Conservation (phyloP, 2,329 filamentous ascomycete species). For the Aspergillus hortae region DNA sequence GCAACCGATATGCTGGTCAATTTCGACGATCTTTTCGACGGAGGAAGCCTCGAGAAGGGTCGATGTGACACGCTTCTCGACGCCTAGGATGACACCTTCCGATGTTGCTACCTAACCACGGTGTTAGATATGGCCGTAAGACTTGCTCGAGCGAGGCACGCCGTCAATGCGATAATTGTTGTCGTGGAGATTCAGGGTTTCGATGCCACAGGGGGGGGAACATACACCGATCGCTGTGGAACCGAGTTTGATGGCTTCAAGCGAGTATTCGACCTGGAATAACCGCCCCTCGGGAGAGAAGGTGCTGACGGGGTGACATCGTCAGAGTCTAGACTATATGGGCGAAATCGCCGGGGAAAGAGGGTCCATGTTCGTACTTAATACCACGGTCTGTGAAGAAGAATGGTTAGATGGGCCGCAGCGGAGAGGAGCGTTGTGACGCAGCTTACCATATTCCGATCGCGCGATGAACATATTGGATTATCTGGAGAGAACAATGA, state of each 20-base stretch:
- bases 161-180: neutral
- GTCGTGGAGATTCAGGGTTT: neutral
- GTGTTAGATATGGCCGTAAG: slow-evolving; percentile 11
- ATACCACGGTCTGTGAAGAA: slow-evolving; percentile 78
- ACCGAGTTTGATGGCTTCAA: slow-evolving; percentile 99
- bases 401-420: slow-evolving; percentile 34
- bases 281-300: slow-evolving; percentile 99
- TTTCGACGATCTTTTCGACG: slow-evolving; percentile 99
- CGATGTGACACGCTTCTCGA: slow-evolving; percentile 98
- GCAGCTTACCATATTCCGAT: slow-evolving; percentile 92
- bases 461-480: slow-evolving; percentile 97
- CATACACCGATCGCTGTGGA: slow-evolving; percentile 91
- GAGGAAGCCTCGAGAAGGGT: slow-evolving; percentile 96
- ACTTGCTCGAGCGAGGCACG: too few species aligned
- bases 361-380: slow-evolving; percentile 61
- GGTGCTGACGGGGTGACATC: slow-evolving; percentile 59
- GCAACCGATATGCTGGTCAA: slow-evolving; percentile 97
- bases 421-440: slow-evolving; percentile 18
- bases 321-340: slow-evolving; percentile 19
- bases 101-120: slow-evolving; percentile 71
- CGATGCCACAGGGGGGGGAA: slow-evolving; percentile 10
- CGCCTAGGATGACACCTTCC: slow-evolving; percentile 91
- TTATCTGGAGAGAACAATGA: slow-evolving; percentile 24
- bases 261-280: slow-evolving; percentile 99
- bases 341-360: slow-evolving; percentile 3